A percentile compares a stretch with the other conserved stretches of the same genome.
Conservation (phyloP, 768 basidiomycete genomes). For the Rhizopogon salebrosus region DNA sequence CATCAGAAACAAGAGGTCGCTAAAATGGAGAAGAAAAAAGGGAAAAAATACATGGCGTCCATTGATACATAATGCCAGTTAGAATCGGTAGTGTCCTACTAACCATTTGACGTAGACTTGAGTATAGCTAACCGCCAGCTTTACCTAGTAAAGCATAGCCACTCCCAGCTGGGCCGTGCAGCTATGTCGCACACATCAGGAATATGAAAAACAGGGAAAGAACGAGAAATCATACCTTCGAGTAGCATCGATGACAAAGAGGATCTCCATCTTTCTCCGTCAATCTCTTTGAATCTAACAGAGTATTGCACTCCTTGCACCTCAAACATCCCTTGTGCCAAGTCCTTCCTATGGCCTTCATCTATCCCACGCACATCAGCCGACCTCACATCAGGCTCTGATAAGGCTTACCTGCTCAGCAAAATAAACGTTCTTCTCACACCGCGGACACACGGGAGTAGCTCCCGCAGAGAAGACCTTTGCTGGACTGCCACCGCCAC, state of each 20-base stretch:
- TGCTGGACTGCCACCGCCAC: slow-evolving; percentile 35
- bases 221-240: slow-evolving; percentile 38
- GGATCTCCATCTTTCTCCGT: slow-evolving; percentile 75
- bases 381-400: not conserved
- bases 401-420: slow-evolving; percentile 61
- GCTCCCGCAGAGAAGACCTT: slow-evolving; percentile 38
- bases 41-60: not conserved
- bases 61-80: not conserved
- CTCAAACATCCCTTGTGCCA: slow-evolving; percentile 75
- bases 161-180: slow-evolving; percentile 66
- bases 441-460: slow-evolving; percentile 63
- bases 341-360: slow-evolving; percentile 77
- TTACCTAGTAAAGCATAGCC: slow-evolving; percentile 71
- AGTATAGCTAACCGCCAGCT: slow-evolving; percentile 33
- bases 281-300: slow-evolving; percentile 66
- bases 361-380: slow-evolving; percentile 33
- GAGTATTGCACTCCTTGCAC: slow-evolving; percentile 66
- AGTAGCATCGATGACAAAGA: slow-evolving; percentile 68
- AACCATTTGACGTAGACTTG: too few species aligned
- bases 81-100: too few species aligned
- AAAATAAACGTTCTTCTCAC: slow-evolving; percentile 76
- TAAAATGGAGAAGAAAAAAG: not conserved
- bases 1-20: not conserved
- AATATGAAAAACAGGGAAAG: not conserved
- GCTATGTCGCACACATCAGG: slow-evolving; percentile 30